phyloP scores from a whole-genome alignment of 2,329 filamentous ascomycete genomes.

The Calonectria pseudoreteaudii region DNA sequence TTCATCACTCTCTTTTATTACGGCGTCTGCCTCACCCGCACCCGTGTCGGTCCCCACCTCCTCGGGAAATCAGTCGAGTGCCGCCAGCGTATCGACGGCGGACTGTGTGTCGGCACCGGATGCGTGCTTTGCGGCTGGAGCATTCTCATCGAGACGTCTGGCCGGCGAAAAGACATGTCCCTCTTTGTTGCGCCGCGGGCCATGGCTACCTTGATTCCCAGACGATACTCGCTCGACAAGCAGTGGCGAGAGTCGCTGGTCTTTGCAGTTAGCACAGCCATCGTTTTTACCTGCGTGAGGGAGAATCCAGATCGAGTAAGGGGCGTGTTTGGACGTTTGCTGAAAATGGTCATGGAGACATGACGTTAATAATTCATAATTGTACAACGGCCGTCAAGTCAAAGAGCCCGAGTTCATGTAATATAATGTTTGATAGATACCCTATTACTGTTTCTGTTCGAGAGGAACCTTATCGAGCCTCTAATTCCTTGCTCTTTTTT shows the following conservation, averaged over 20 bases:
- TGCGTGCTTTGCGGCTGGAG: conserved; percentile 86
- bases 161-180: conserved; percentile 78
- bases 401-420: too few relatives aligned
- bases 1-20: conserved; percentile 89
- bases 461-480: background rate
- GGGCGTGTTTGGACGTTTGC: conserved; percentile 74
- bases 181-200: conserved; percentile 86
- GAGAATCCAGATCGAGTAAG: conserved; percentile 74
- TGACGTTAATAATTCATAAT: conserved; percentile 30
- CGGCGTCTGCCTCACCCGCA: conserved; percentile 82
- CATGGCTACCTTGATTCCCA: conserved; percentile 78
- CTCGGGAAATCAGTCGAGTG: conserved; percentile 64
- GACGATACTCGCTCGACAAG: conserved; percentile 72
- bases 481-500: background rate
- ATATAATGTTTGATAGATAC: background rate
- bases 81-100: conserved; percentile 67
- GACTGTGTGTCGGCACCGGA: conserved; percentile 77
- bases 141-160: conserved; percentile 76
- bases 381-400: background rate
- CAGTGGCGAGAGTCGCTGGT: conserved; percentile 75
- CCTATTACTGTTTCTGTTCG: background rate
- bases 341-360: conserved; percentile 61
- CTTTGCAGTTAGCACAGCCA: conserved; percentile 76
- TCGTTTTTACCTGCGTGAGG: conserved; percentile 75
- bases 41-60: conserved; percentile 76